A percentile compares a stretch with the other conserved stretches of the same genome.
Evolutionary conservation across 805 yeast genomes (phyloP).

Genomic region (Cyberlindnera meyerae): DNA sequence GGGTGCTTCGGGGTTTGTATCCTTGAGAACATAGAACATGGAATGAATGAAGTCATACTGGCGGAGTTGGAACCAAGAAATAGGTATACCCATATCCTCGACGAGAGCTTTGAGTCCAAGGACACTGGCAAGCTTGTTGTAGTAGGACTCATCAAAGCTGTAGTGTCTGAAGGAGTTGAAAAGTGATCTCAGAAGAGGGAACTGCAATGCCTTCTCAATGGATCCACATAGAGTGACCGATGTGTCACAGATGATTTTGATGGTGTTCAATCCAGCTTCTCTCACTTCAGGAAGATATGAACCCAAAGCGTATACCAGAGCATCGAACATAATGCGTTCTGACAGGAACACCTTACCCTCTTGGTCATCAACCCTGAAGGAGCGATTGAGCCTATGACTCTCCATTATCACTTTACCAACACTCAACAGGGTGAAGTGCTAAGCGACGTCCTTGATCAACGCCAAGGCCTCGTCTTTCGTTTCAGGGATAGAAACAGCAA

Average conservation of each 20-base stretch:
- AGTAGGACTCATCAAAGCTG: constrained; percentile 86
- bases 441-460: constrained; percentile 62
- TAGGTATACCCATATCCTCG: constrained; percentile 61
- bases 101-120: constrained; percentile 74
- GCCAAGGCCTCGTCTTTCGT: constrained; percentile 59
- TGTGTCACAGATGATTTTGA: constrained; percentile 55
- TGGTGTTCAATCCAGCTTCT: constrained; percentile 62
- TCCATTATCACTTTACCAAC: constrained; percentile 69
- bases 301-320: constrained; percentile 74
- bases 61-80: constrained; percentile 66
- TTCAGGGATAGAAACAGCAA: constrained; percentile 70
- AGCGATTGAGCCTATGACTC: constrained; percentile 58
- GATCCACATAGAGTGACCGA: constrained; percentile 66
- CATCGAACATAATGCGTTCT: constrained; percentile 66
- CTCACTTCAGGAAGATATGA: constrained; percentile 69
- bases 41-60: constrained; percentile 85
- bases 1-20: constrained; percentile 86
- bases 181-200: constrained; percentile 71
- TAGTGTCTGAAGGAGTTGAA: constrained; percentile 82
- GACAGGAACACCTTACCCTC: constrained; percentile 72
- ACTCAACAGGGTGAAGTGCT: constrained; percentile 75
- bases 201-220: constrained; percentile 57
- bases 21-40: constrained; percentile 83
- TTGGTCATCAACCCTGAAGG: constrained; percentile 70
- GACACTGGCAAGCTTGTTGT: constrained; percentile 84